Base-by-base conservation (phyloP, 1,139 yeast genomes). In the Pichia sp. region DNA sequence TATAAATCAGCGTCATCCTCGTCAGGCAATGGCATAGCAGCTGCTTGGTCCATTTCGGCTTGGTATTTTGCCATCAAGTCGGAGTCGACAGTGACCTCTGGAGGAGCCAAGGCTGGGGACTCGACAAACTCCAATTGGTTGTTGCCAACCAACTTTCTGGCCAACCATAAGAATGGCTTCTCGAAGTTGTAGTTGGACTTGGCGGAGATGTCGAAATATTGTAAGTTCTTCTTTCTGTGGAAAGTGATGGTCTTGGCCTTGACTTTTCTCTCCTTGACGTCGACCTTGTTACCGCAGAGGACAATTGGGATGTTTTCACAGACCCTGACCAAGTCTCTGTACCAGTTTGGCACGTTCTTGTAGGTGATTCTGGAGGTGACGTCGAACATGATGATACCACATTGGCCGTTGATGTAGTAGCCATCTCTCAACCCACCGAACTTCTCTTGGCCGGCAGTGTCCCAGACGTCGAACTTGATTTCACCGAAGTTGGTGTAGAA, bases 291-390 rank as follows among this genome's bases (percentile, higher is more conserved):
- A 78, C 99, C 99, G 80, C 97, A 90, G 67, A 95, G 82, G 57
- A 95, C 99, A 70, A 95, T 95, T 70, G 99, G 99, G 69, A 95
- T 93, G 84, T 93, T 93, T 79, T 95, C 99, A 80, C 99, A 95
- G 62, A 95, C 99, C 80, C 99, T 90, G 64, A 93, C 98, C 74
- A 95, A 84, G 77, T 95, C 99, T 77, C 95, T 82, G 85, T 93
- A 97, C 99, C 99, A 95, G 87, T 93, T 95, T 75, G 99, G 99
- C 73, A 95, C 99, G 76, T 95, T 95, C 82, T 93, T 95, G 81
- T 95, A 95, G 67, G 99, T 95, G 79, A 95, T 93, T 83, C 99
- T 90, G 54, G 98, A 90, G 61, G 99, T 95, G 62, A 95, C 99
- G 77, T 95, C 99, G 73, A 95, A 95, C 99, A 95, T 95, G 76